A percentile compares a stretch with the other conserved stretches of the same genome.
Evolutionary conservation across 768 basidiomycete genomes (phyloP).

Genomic region (Tulasnella sp.): DNA sequence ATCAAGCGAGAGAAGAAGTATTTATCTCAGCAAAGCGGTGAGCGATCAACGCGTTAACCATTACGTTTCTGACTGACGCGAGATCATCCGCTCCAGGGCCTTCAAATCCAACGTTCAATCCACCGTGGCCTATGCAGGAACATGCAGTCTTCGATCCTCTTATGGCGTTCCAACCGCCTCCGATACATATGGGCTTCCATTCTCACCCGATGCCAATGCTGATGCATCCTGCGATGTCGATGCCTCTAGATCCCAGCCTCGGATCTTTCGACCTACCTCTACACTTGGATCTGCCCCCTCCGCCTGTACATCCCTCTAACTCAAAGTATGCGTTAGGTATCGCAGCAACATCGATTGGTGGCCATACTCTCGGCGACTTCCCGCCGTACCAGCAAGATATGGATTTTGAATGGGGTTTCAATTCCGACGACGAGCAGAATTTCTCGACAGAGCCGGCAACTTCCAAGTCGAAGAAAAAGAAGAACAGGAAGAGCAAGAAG

Average conservation of each 20-base stretch:
- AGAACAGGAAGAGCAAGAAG: neutral
- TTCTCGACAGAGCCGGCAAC: neutral
- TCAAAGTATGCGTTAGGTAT: neutral
- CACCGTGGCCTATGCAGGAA: neutral
- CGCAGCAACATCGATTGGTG: neutral
- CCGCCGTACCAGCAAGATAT: neutral
- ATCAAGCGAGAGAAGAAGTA: neutral
- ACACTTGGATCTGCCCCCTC: neutral
- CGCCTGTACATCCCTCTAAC: neutral
- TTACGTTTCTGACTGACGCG: neutral
- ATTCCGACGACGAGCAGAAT: neutral
- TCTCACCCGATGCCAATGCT: neutral
- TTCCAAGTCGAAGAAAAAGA: neutral
- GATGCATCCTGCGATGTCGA: neutral
- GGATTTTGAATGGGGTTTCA: neutral
- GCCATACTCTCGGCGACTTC: neutral
- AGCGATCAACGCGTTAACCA: neutral
- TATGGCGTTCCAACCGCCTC: neutral
- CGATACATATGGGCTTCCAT: neutral
- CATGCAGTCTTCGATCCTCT: neutral
- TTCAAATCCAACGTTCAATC: neutral
- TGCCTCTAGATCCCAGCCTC: neutral
- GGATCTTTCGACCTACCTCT: neutral
- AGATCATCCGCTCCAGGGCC: neutral
- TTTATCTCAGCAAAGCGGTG: neutral